Evolutionary conservation across 768 basidiomycete genomes (phyloP).

Genomic region (Suillus tomentosus): DNA sequence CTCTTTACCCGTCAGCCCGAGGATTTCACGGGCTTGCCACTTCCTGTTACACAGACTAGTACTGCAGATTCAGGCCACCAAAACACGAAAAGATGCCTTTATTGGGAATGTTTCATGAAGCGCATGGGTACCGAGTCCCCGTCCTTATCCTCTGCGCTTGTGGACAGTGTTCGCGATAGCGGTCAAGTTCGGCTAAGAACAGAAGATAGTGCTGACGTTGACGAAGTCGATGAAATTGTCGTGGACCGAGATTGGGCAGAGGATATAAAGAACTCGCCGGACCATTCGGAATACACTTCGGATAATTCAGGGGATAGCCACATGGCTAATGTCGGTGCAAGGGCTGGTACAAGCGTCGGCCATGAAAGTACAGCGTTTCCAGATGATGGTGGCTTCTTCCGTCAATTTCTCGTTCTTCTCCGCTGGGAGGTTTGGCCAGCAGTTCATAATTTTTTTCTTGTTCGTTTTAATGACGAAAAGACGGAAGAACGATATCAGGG

Average conservation of each 20-base stretch:
- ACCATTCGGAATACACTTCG: constrained; percentile 51
- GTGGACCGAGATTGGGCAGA: constrained; percentile 74
- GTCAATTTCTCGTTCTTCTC: constrained; percentile 41
- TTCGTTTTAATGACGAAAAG: constrained; percentile 62
- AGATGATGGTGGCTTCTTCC: constrained; percentile 38
- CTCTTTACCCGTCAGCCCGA: constrained; percentile 10
- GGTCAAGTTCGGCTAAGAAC: constrained; percentile 32
- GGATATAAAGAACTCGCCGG: constrained; percentile 53
- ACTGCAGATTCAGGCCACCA: constrained; percentile 24
- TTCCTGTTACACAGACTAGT: constrained; percentile 40
- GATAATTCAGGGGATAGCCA: constrained; percentile 53
- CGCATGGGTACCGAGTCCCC: constrained; percentile 60
- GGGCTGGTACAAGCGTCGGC: constrained; percentile 37
- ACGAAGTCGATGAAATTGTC: constrained; percentile 68
- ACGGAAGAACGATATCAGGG: constrained; percentile 51
- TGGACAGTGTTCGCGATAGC: constrained; percentile 48
- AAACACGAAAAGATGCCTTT: constrained; percentile 39
- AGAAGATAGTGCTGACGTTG: constrained; percentile 35
- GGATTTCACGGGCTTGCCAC: constrained; percentile 37
- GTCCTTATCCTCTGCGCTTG: constrained; percentile 53
- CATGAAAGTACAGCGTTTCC: constrained; percentile 36
- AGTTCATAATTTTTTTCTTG: constrained; percentile 57
- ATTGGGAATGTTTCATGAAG: constrained; percentile 55
- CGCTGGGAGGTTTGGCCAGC: constrained; percentile 61
- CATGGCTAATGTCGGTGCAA: constrained; percentile 26